A percentile compares a stretch with the other conserved stretches of the same genome.
Evolutionary conservation across 257 asterid genomes (phyloP).

Genomic region (Mitragyna speciosa): DNA sequence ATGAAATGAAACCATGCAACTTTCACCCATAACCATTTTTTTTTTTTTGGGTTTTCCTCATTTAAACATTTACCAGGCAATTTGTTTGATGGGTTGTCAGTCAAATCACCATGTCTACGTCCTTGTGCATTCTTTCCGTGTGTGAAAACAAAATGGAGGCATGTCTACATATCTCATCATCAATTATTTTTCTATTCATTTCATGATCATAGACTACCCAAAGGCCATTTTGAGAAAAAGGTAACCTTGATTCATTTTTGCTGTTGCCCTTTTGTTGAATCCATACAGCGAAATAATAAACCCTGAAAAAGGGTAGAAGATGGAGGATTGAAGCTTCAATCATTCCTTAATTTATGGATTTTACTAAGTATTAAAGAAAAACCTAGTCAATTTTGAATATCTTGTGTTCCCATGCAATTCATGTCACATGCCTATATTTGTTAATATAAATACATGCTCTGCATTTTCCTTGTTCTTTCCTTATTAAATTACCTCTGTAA

Average conservation of each 20-base stretch:
- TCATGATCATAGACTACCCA: background rate
- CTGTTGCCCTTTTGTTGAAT: background rate
- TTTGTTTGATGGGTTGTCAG: background rate
- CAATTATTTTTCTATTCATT: background rate
- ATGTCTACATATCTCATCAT: background rate
- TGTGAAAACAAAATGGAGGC: background rate
- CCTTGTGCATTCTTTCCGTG: background rate
- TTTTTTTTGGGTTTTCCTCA: no score
- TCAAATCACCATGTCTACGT: background rate
- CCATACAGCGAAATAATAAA: background rate
- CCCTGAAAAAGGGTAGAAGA: background rate
- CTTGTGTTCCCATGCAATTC: constrained; percentile 1
- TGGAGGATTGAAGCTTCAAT: constrained; percentile 13
- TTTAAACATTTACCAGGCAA: background rate
- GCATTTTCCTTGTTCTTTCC: background rate
- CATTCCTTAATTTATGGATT: constrained; percentile 8
- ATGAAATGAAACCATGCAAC: no score
- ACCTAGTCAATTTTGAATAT: constrained; percentile 14
- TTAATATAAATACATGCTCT: background rate
- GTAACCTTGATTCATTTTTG: background rate
- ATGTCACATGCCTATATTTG: background rate
- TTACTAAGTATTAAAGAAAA: background rate
- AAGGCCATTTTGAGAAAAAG: background rate
- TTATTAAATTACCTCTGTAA: background rate
- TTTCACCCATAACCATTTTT: background rate